Evolutionary conservation across 139 green algal genomes (phyloP).

Genomic region (Chlorella sp.): DNA sequence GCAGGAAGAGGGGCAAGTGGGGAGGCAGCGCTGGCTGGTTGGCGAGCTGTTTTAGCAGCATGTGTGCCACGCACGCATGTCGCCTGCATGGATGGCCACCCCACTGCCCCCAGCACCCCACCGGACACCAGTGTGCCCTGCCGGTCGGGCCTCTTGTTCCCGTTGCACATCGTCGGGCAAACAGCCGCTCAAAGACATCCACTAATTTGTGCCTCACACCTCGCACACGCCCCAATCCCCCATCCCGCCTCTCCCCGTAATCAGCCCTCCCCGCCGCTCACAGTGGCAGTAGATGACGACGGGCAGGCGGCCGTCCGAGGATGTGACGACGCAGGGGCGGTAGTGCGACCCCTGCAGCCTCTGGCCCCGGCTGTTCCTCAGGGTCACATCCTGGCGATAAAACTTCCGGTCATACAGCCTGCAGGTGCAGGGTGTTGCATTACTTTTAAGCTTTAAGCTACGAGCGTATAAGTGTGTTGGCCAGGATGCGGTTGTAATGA

Average conservation of each 20-base stretch:
- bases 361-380: slow-evolving; percentile 73
- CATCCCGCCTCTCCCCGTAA: background rate
- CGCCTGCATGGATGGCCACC: too few relatives aligned
- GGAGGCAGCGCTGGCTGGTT: background rate
- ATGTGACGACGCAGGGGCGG: slow-evolving; percentile 53
- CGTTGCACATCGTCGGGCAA: too few relatives aligned
- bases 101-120: too few relatives aligned
- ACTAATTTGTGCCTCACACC: too few relatives aligned
- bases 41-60: background rate
- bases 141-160: too few relatives aligned
- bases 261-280: background rate
- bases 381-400: slow-evolving; percentile 60
- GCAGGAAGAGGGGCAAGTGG: too few relatives aligned
- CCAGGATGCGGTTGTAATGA: too few relatives aligned
- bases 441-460: too few relatives aligned
- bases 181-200: too few relatives aligned
- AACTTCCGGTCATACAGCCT: slow-evolving; percentile 43
- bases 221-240: background rate
- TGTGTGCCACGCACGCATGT: too few relatives aligned
- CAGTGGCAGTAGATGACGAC: slow-evolving; percentile 91
- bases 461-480: too few relatives aligned
- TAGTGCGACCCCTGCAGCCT: slow-evolving; percentile 82
- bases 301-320: slow-evolving; percentile 59
- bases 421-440: background rate
- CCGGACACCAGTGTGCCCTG: too few relatives aligned